Evolutionary conservation across 371 early-diverging fungal species (phyloP).

Genomic region (Entomophthora muscae): DNA sequence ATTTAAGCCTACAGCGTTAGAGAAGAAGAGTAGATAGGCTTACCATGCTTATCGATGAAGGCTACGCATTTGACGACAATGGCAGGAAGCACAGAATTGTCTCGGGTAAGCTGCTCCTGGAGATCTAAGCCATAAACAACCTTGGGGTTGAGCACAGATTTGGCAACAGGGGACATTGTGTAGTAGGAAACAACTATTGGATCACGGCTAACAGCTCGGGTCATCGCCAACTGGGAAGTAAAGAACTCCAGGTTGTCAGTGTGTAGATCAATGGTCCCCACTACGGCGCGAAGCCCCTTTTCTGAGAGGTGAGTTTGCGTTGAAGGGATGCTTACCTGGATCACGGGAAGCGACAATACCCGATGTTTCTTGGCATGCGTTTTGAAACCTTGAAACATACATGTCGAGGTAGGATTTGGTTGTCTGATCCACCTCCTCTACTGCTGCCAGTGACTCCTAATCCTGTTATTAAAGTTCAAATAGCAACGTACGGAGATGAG

Average conservation of each 20-base stretch:
- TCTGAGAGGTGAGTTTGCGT: not conserved
- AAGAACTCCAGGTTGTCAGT: slow-evolving; percentile 5
- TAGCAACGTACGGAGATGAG: not conserved
- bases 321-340: not conserved
- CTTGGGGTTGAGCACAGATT: slow-evolving; percentile 32
- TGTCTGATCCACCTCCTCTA: slow-evolving; percentile 4
- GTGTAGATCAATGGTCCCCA: slow-evolving; percentile 1
- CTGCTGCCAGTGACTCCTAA: not conserved
- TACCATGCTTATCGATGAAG: slow-evolving; percentile 45
- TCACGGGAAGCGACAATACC: not conserved
- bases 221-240: not conserved
- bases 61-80: slow-evolving; percentile 54
- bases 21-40: not conserved
- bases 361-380: not conserved
- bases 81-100: slow-evolving; percentile 42
- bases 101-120: slow-evolving; percentile 34
- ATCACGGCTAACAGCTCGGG: not conserved
- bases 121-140: slow-evolving; percentile 51
- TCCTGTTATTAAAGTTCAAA: not conserved
- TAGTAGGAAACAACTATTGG: not conserved
- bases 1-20: slow-evolving; percentile 23
- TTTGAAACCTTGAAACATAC: not conserved
- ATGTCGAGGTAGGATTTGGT: slow-evolving; percentile 3
- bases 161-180: slow-evolving; percentile 27
- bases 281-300: not conserved